These are phyloP conservation scores for Dendrobium huoshanense DNA, from an alignment of 106 monocot species.

Conservation along the genomic window DNA sequence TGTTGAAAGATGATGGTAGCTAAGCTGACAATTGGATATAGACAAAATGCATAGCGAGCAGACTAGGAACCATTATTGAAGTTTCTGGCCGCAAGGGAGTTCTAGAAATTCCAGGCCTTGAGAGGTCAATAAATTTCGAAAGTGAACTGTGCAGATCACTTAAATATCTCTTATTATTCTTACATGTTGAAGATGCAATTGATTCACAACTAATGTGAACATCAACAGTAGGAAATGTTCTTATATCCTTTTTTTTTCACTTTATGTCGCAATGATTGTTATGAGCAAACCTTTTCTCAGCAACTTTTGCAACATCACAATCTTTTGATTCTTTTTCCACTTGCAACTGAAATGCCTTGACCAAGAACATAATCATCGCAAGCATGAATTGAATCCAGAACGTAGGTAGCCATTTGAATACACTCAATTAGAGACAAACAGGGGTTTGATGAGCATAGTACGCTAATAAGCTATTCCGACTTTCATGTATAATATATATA, in stretches of 20 bases:
- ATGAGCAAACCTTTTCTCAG: conserved; percentile 45
- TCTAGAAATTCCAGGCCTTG: conserved; percentile 24
- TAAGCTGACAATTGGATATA: conserved; percentile 31
- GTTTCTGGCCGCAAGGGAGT: conserved; percentile 32
- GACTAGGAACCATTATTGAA: conserved; percentile 52
- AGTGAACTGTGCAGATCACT: conserved; percentile 31
- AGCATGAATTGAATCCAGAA: conserved; percentile 35
- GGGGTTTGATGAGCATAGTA: conserved; percentile 52
- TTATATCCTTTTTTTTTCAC: conserved; percentile 40
- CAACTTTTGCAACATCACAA: conserved; percentile 27
- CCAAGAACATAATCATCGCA: conserved; percentile 13
- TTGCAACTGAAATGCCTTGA: conserved; percentile 11
- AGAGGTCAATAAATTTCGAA: conserved; percentile 29
- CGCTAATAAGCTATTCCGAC: conserved; percentile 47
- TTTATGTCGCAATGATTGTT: conserved; percentile 24
- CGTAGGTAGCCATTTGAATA: conserved; percentile 38
- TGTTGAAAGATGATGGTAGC: conserved; percentile 43
- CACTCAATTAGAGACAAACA: conserved; percentile 66
- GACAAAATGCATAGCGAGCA: conserved; percentile 51
- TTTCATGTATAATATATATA: too few species aligned
- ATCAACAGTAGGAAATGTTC: conserved; percentile 6
- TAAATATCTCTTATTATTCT: conserved; percentile 27
- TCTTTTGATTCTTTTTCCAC: conserved; percentile 8
- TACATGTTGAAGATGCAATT: conserved; percentile 9
- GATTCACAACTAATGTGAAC: conserved; percentile 6